phyloP scores from a whole-genome alignment of 306 rosid genomes.

The Rubus parviflorus region DNA sequence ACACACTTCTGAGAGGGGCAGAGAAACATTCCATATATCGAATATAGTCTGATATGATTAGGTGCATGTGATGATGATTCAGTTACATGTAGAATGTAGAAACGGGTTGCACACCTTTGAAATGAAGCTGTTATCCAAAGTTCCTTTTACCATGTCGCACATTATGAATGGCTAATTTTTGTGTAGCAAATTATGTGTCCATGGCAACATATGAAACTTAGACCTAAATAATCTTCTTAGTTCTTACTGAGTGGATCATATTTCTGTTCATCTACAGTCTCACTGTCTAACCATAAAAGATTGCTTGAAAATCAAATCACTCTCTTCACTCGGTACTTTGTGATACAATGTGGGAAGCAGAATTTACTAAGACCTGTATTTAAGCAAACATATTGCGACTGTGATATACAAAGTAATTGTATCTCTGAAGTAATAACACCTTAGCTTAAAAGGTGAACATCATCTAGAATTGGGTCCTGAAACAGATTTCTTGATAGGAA shows the following conservation, averaged over 20 bases:
- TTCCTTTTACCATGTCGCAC: not conserved
- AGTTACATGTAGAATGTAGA: not conserved
- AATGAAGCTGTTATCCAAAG: not conserved
- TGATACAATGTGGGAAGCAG: not conserved
- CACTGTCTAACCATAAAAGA: not conserved
- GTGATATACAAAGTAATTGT: not conserved
- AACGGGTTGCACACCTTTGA: not conserved
- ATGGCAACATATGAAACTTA: not conserved
- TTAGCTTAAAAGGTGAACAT: not conserved
- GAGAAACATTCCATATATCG: not conserved
- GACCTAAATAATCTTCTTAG: not conserved
- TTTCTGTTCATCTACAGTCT: not conserved
- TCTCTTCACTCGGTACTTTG: not conserved
- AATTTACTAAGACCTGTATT: not conserved
- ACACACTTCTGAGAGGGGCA: not conserved
- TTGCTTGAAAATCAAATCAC: not conserved
- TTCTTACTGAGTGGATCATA: not conserved
- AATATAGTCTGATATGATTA: not conserved
- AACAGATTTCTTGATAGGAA: constrained; percentile 50
- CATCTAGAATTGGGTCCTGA: constrained; percentile 28
- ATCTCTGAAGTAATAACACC: not conserved
- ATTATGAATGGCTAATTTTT: not conserved
- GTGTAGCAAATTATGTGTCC: not conserved
- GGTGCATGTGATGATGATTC: not conserved
- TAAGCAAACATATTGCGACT: not conserved